Base-by-base conservation (phyloP, 2,329 filamentous ascomycete species). In the Botrytis tulipae region DNA sequence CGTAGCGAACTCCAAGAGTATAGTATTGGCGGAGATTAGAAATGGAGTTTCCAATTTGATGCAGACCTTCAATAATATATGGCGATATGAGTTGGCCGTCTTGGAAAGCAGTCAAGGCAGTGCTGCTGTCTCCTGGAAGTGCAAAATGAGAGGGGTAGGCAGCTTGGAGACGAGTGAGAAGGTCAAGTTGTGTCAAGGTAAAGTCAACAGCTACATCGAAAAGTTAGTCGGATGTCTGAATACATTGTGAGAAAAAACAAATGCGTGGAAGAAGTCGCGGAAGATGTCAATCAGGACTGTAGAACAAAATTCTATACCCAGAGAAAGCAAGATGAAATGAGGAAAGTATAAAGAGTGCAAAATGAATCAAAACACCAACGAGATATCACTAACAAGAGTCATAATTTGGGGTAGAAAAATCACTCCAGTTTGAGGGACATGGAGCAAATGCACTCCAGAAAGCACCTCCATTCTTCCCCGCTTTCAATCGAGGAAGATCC, bases 361-460 rank as follows among this genome's bases (percentile, higher is more conserved):
- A 35, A 1, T 16, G 10, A 25, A 69, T 57, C n/a, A 32, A 20
- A 57, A 44, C 65, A 25, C 3, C 48, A 25, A 4, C 37, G 20
- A 57, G 32, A 69, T 0, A 65, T 40, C 48, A 77, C 87, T 81
- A 83, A 92, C 91, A 91, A 12, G 86, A 82, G 9, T 87, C 88
- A 80, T 95, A 95, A 79, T 90, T 92, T 71, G 86, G 87, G 78
- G 94, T 88, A 0, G 91, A 92, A 79, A 93, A 94, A 82, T 97
- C 90, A 7, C 87, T 87, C 65, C 89, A 89, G 78, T 95, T 89
- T 18, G 82, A 82, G 0, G 95, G 94, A 80, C 95, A 98, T 0
- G 89, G 88, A 59, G 92, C 89, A 79, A 87, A 98, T 16, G 96
- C 93, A 80, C 92, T 95, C 95, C 95, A 98, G 81, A 98, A 98